phyloP scores from a whole-genome alignment of 1,284 basidiomycete genomes.

The Trichosporon sp. region DNA sequence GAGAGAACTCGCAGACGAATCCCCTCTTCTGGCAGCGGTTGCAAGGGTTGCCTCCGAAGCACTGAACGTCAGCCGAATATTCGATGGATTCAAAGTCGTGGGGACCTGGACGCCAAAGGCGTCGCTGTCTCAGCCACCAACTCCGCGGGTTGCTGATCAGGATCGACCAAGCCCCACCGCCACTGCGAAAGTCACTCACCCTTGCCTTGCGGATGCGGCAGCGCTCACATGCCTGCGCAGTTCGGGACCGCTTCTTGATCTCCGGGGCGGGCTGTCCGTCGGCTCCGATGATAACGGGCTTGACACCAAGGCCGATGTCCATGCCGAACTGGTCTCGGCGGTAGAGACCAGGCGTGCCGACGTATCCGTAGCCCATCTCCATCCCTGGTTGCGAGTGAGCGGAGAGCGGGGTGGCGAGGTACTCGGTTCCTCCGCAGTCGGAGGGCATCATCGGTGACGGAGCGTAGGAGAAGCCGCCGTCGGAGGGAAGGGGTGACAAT shows the following conservation, averaged over 20 bases:
- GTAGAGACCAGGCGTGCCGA: constrained; percentile 5
- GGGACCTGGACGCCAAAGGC: not conserved
- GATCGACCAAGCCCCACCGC: not conserved
- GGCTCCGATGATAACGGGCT: constrained; percentile 17
- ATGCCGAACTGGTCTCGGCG: constrained; percentile 7
- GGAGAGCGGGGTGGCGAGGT: constrained; percentile 1
- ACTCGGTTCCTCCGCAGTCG: constrained; percentile 8
- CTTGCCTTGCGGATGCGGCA: constrained; percentile 29
- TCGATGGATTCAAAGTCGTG: not conserved
- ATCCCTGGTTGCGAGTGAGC: not conserved
- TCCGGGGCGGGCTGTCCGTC: constrained; percentile 21
- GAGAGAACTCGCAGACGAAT: constrained; percentile 25
- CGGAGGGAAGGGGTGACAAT: constrained; percentile 9
- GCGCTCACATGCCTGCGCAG: constrained; percentile 30
- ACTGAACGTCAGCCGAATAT: constrained; percentile 14
- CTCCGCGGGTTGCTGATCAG: constrained; percentile 1
- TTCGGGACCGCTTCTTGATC: constrained; percentile 28
- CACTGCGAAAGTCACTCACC: constrained; percentile 19
- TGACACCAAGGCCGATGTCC: constrained; percentile 12
- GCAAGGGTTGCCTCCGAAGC: constrained; percentile 25
- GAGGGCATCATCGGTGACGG: constrained; percentile 12
- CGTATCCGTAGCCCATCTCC: constrained; percentile 11
- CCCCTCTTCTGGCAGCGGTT: constrained; percentile 24
- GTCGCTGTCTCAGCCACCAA: constrained; percentile 2
- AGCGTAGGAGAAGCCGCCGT: constrained; percentile 10